Conservation (phyloP, 441 rosid species). For the Aquilaria agallochum region DNA sequence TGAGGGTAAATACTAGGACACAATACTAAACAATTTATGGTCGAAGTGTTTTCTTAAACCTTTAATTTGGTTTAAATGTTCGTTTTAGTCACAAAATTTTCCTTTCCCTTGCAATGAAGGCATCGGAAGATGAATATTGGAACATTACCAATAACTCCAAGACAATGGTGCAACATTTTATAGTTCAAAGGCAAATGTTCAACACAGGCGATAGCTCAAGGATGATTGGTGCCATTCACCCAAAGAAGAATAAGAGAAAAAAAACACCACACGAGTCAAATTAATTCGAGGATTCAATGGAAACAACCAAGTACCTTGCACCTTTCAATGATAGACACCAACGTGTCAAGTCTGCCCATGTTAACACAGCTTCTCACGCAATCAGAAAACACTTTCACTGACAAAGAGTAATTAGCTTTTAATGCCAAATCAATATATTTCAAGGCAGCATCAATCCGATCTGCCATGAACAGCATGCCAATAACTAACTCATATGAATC, state of each 20-base stretch:
- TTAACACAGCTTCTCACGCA: constrained; percentile 50
- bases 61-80: no score
- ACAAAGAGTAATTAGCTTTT: constrained; percentile 49
- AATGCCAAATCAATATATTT: constrained; percentile 54
- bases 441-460: constrained; percentile 63
- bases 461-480: constrained; percentile 42
- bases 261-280: constrained; percentile 5
- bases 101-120: no score
- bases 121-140: no score
- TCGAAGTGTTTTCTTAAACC: no score
- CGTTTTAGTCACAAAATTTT: no score
- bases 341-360: constrained; percentile 51
- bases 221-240: no score
- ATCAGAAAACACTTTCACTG: constrained; percentile 32
- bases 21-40: no score
- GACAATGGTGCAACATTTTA: no score
- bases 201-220: no score
- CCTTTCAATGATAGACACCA: constrained; percentile 75
- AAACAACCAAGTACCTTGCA: constrained; percentile 63
- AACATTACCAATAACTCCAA: no score
- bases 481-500: constrained; percentile 73
- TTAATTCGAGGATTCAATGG: constrained; percentile 8
- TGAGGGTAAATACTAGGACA: no score
- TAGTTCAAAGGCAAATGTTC: no score
- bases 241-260: not conserved